Evolutionary conservation across 768 basidiomycete species (phyloP), one percentile per base, ranked within the genome.

Genomic region (Trametes cingulata): DNA sequence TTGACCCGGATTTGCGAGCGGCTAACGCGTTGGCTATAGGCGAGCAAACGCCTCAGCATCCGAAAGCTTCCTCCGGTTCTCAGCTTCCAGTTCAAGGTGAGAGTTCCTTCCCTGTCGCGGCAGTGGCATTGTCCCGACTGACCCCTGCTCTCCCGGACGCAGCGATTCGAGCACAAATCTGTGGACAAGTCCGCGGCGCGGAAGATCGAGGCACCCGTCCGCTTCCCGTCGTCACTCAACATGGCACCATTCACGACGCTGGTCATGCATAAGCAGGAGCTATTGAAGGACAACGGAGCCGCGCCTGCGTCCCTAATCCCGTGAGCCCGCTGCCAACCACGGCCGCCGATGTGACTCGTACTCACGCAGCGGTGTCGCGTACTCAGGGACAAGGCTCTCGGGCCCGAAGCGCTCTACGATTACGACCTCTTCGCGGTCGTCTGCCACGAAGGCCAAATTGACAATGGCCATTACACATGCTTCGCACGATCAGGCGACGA

Each of bases 401-500:
- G 84, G 6, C 85, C 90, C 0, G 80, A 85, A 25, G 78, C 81
- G 13, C 79, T 93, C 78, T 96, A 90, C 71, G 86, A 90, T 48
- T 98, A 95, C 69, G 92, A 96, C 69, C 83, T 98, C 2, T 93
- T 95, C 68, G 89, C 91, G 24, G 93, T 97, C 39, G 89, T 98
- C 60, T 94, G 91, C 65, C 95, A 98, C 72, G 93, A 97, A 72
- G 95, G 95, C 6, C 89, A 91, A 71, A 85, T 97, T 68, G 88
- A 95, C 72, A 96, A 93, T 56, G 96, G 95, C 0, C 96, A 98
- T 68, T 98, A 97, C 73, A 94, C 90, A 27, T 91, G 89, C 70
- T 95, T 82, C 72, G 88, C 90, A 15, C 82, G 92, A 24, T 93
- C 86, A 67, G 83, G 88, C 56, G 90, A 96, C 67, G 93, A 94